Conservation (phyloP, 1,139 yeast species). For the Candida tetrigidarum region DNA sequence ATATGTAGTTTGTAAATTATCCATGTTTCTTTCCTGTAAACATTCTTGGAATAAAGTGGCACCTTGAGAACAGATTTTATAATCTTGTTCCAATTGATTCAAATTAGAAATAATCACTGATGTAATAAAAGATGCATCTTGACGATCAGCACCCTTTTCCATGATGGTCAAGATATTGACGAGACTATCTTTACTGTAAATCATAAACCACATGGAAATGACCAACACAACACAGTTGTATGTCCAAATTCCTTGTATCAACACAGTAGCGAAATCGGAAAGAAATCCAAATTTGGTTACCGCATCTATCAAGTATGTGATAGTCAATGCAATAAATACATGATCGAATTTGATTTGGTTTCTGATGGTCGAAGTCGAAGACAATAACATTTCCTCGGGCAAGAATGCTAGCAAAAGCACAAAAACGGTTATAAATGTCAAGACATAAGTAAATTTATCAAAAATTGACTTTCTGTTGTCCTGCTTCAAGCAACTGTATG, state of each 20-base stretch:
- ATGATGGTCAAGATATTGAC: conserved; percentile 5
- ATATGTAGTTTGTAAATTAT: conserved; percentile 7
- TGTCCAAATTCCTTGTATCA: conserved; percentile 11
- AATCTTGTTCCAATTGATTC: conserved; percentile 9
- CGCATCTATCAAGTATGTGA: conserved; percentile 6
- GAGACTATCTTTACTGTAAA: conserved; percentile 10
- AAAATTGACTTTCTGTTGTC: conserved; percentile 5
- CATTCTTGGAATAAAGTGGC: conserved; percentile 1
- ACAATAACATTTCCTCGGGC: conserved; percentile 8
- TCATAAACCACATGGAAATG: conserved; percentile 10
- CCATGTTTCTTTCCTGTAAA: conserved; percentile 6
- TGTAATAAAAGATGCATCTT: conserved; percentile 6
- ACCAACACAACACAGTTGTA: conserved; percentile 9
- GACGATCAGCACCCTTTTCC: not conserved
- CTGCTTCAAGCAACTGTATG: conserved; percentile 2
- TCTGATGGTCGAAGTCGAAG: conserved; percentile 9
- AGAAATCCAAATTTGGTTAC: conserved; percentile 7
- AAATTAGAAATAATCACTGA: conserved; percentile 9
- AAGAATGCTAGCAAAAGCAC: conserved; percentile 4
- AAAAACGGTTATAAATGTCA: conserved; percentile 9
- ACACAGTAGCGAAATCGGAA: conserved; percentile 2
- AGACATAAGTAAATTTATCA: not conserved
- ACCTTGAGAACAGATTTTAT: conserved; percentile 8
- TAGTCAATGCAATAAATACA: conserved; percentile 8
- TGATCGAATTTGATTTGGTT: conserved; percentile 10